A percentile compares a stretch with the other conserved stretches of the same genome.
phyloP scores from a whole-genome alignment of 1,284 basidiomycete species.

The Tilletiaria anomala region DNA sequence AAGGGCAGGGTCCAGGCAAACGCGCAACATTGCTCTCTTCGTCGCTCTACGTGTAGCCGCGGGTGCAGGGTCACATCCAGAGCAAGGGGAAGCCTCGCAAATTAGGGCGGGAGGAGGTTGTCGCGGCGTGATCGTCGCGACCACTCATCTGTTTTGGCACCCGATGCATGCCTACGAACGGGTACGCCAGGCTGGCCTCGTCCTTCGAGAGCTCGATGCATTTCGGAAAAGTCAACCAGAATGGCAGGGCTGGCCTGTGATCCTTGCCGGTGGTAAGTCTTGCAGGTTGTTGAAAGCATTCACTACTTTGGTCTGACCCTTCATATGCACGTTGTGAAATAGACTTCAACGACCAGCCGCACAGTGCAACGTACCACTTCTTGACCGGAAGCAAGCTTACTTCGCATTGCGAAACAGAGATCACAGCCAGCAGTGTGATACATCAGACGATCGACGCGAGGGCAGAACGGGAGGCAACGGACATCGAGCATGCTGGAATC shows the following conservation, averaged over 20 bases:
- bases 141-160: constrained; percentile 88
- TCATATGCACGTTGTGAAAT: constrained; percentile 3
- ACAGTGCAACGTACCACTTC: constrained; percentile 72
- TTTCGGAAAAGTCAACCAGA: constrained; percentile 45
- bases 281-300: too few relatives aligned
- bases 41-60: constrained; percentile 12
- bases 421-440: background rate
- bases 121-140: constrained; percentile 56
- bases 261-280: constrained; percentile 64
- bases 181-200: constrained; percentile 48
- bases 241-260: constrained; percentile 54
- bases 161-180: constrained; percentile 66
- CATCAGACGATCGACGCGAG: background rate
- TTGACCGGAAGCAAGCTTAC: constrained; percentile 44
- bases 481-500: background rate
- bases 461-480: background rate
- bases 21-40: constrained; percentile 25
- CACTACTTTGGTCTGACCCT: constrained; percentile 3
- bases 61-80: too few relatives aligned
- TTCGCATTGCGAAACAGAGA: background rate
- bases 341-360: constrained; percentile 88
- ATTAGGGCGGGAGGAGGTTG: background rate
- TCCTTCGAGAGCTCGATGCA: constrained; percentile 53
- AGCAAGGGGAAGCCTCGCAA: background rate
- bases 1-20: constrained; percentile 10